A percentile compares a stretch with the other conserved stretches of the same genome.
Conservation (phyloP, 2,329 filamentous ascomycete genomes). For the Nemania serpens region DNA sequence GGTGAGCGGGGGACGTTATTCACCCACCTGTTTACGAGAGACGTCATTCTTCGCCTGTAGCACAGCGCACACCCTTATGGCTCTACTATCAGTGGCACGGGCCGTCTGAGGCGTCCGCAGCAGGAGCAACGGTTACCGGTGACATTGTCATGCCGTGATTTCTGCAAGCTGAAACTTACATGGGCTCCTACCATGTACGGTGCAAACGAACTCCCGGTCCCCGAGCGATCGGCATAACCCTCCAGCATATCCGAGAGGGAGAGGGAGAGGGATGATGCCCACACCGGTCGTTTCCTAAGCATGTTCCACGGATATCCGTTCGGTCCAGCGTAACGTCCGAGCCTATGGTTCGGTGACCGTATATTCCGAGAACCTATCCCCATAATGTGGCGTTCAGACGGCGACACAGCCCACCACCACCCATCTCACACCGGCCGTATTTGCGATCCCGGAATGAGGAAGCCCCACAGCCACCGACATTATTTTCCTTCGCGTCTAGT, state of each 20-base stretch:
- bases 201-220: neutral
- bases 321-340: neutral
- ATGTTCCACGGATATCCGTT: neutral
- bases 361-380: too few relatives aligned
- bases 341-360: neutral
- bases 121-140: neutral
- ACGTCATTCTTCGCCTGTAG: neutral
- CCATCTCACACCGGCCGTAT: neutral
- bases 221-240: neutral
- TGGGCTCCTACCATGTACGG: neutral
- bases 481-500: too few relatives aligned
- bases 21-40: neutral
- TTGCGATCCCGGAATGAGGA: neutral
- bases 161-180: neutral
- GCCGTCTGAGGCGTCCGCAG: neutral
- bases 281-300: neutral
- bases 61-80: neutral
- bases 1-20: neutral
- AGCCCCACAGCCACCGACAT: too few relatives aligned
- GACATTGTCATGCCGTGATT: neutral
- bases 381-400: too few relatives aligned
- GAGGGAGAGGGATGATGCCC: neutral
- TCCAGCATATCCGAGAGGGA: neutral
- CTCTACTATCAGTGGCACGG: too few relatives aligned
- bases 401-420: neutral